phyloP scores from a whole-genome alignment of 768 basidiomycete species.

The Mycena rebaudengoi region DNA sequence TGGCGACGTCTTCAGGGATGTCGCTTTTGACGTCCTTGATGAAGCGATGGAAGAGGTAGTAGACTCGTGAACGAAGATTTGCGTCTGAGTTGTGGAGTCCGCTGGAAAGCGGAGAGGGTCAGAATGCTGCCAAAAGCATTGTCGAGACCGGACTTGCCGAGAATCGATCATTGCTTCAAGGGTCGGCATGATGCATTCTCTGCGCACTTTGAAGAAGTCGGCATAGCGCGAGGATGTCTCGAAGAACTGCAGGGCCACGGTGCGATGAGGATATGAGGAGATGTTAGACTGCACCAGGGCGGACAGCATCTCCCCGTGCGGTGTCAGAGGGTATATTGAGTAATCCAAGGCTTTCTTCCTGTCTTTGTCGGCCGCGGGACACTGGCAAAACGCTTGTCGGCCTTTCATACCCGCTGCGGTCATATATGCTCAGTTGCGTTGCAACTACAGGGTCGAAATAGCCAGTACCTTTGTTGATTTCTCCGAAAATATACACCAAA shows the following conservation, averaged over 20 bases:
- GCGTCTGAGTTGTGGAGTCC: constrained; percentile 85
- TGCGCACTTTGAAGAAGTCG: constrained; percentile 96
- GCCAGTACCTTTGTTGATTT: constrained; percentile 84
- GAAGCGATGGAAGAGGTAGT: constrained; percentile 93
- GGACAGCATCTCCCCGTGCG: constrained; percentile 89
- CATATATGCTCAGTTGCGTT: constrained; percentile 12
- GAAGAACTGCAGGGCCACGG: constrained; percentile 90
- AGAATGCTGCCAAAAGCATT: neutral
- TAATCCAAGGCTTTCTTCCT: constrained; percentile 74
- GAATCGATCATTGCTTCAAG: constrained; percentile 88
- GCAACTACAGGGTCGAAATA: neutral
- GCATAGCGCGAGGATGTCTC: constrained; percentile 92
- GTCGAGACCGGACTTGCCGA: constrained; percentile 60
- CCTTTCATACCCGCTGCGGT: constrained; percentile 78
- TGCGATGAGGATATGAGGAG: constrained; percentile 81
- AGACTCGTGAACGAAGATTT: constrained; percentile 78
- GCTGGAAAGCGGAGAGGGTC: constrained; percentile 47
- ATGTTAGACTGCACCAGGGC: constrained; percentile 87
- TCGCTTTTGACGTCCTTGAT: constrained; percentile 85
- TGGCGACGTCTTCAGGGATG: constrained; percentile 75
- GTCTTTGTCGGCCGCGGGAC: constrained; percentile 73
- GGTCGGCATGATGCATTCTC: constrained; percentile 86
- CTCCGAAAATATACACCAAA: constrained; percentile 93
- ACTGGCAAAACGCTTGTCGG: constrained; percentile 85
- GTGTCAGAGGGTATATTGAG: constrained; percentile 84